phyloP scores from a whole-genome alignment of 1,284 basidiomycete species.

The Cutaneotrichosporon arboriforme region DNA sequence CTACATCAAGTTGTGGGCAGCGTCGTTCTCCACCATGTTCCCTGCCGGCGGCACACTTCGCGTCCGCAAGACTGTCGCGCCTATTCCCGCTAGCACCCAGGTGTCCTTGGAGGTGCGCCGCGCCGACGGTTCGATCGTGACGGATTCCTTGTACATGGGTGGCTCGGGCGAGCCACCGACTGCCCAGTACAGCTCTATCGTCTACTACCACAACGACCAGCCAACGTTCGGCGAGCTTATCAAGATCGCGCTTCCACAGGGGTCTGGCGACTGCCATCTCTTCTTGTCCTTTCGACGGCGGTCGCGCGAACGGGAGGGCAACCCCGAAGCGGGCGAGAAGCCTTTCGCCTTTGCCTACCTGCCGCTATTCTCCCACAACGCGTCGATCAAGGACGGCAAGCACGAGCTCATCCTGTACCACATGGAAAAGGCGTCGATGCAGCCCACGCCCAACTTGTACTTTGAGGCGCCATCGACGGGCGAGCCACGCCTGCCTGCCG shows the following conservation, averaged over 20 bases:
- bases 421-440: constrained; percentile 60
- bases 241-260: constrained; percentile 72
- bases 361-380: constrained; percentile 71
- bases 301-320: constrained; percentile 55
- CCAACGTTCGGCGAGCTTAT: constrained; percentile 91
- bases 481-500: constrained; percentile 57
- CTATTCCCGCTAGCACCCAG: constrained; percentile 62
- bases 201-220: constrained; percentile 75
- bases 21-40: constrained; percentile 58
- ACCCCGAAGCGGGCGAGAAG: constrained; percentile 56
- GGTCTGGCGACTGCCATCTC: constrained; percentile 74
- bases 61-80: constrained; percentile 32
- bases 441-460: constrained; percentile 64
- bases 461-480: constrained; percentile 61
- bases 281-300: constrained; percentile 78
- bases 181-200: constrained; percentile 79
- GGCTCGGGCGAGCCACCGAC: constrained; percentile 79
- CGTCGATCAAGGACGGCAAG: constrained; percentile 85
- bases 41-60: constrained; percentile 48
- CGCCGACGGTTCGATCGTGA: constrained; percentile 59
- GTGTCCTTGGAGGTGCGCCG: constrained; percentile 85
- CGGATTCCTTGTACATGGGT: constrained; percentile 71
- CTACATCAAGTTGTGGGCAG: constrained; percentile 90
- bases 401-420: constrained; percentile 78
- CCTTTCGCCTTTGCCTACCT: constrained; percentile 91